Conservation (phyloP, 2,329 filamentous ascomycete species). For the Aspergillus nomiae region DNA sequence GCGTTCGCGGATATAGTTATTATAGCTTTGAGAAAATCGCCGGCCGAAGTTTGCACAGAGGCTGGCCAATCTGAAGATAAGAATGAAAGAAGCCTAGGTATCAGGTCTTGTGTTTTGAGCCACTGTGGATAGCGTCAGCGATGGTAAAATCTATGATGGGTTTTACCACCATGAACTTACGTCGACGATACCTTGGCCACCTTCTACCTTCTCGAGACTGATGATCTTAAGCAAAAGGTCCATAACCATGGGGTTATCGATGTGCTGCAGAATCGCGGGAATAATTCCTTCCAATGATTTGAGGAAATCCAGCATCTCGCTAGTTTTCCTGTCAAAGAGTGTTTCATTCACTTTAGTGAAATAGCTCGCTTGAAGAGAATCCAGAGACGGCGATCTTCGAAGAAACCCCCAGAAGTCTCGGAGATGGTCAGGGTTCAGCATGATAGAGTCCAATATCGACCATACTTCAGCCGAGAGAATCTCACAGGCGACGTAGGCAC, state of each 20-base stretch:
- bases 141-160: neutral
- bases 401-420: constrained; percentile 90
- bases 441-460: constrained; percentile 91
- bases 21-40: constrained; percentile 97
- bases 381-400: constrained; percentile 78
- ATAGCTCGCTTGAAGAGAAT: constrained; percentile 92
- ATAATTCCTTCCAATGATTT: constrained; percentile 81
- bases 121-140: constrained; percentile 58
- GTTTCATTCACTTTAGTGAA: constrained; percentile 99
- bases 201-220: constrained; percentile 88
- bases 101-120: constrained; percentile 85
- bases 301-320: constrained; percentile 91
- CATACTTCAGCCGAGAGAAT: constrained; percentile 93
- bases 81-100: constrained; percentile 83
- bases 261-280: constrained; percentile 82
- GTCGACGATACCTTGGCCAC: constrained; percentile 90
- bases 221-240: constrained; percentile 96
- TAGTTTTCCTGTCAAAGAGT: constrained; percentile 96
- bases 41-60: constrained; percentile 92
- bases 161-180: constrained; percentile 52
- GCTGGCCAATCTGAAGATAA: constrained; percentile 81
- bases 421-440: constrained; percentile 78
- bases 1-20: constrained; percentile 99
- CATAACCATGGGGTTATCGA: constrained; percentile 98
- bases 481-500: constrained; percentile 91